Conservation (phyloP, 345 rosid genomes). For the Brassica rapa region DNA sequence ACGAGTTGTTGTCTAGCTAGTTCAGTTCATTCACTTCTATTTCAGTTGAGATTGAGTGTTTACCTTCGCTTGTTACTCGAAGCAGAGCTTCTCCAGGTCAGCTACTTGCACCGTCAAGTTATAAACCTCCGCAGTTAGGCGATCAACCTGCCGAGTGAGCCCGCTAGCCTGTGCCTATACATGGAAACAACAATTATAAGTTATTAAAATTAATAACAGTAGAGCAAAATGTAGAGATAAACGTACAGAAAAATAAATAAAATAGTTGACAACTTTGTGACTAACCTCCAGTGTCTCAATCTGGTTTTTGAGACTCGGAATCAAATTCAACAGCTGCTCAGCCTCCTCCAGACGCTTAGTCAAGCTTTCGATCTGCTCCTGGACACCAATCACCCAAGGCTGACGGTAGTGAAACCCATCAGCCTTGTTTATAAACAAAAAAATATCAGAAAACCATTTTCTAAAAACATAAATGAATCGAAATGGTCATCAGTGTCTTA, state of each 20-base stretch:
- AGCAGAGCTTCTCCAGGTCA: neutral
- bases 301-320: neutral
- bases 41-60: too few species aligned
- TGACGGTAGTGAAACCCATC: neutral
- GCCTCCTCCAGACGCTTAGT: neutral
- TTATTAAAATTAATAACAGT: too few species aligned
- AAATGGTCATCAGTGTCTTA: too few species aligned
- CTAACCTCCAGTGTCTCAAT: neutral
- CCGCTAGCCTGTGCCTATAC: neutral
- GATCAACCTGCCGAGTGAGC: neutral
- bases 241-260: neutral
- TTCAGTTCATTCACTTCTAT: too few species aligned
- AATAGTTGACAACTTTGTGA: neutral
- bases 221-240: too few species aligned
- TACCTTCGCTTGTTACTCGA: neutral
- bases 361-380: neutral
- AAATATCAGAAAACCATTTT: neutral
- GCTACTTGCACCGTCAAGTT: too few species aligned
- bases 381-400: neutral
- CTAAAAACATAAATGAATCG: too few species aligned
- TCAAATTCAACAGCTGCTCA: neutral
- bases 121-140: neutral
- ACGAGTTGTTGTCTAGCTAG: too few species aligned
- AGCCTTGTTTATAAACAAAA: neutral
- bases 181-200: neutral